These are phyloP conservation scores for Conoideocrella luteorostrata DNA, from an alignment of 2,329 filamentous ascomycete species.

Conservation along the genomic window DNA sequence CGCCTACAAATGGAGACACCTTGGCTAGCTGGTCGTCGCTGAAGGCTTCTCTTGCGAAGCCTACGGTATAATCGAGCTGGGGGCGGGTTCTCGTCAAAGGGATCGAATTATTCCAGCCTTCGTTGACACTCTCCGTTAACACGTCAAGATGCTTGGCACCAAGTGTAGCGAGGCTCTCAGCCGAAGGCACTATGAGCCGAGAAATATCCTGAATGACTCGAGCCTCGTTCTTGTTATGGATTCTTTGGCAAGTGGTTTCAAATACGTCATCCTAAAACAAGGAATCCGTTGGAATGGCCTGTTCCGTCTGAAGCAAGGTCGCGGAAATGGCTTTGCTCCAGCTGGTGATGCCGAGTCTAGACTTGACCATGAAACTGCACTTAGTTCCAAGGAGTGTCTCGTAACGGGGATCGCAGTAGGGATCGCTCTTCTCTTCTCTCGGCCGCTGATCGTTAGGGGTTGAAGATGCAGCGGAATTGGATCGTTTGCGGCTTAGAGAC, in stretches of 20 bases:
- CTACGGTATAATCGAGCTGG: constrained; percentile 38
- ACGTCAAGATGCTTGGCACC: constrained; percentile 22
- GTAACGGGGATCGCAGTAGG: constrained; percentile 30
- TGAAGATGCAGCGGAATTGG: constrained; percentile 7
- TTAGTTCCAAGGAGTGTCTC: constrained; percentile 30
- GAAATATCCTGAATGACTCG: constrained; percentile 32
- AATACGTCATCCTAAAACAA: constrained; percentile 34
- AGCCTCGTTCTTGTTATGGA: constrained; percentile 25
- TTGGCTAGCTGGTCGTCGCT: constrained; percentile 34
- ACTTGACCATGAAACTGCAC: constrained; percentile 33
- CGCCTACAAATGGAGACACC: constrained; percentile 30
- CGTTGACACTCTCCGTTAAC: constrained; percentile 34
- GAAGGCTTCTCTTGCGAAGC: constrained; percentile 36
- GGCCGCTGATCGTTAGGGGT: constrained; percentile 32
- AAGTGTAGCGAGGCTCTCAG: constrained; percentile 24
- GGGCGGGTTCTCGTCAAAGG: constrained; percentile 28
- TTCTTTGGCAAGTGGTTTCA: constrained; percentile 22
- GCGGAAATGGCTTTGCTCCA: constrained; percentile 23
- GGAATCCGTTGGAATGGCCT: constrained; percentile 24
- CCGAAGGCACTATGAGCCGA: constrained; percentile 32
- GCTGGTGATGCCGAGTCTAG: constrained; percentile 22
- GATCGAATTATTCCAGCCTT: constrained; percentile 34
- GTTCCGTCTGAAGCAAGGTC: constrained; percentile 23
- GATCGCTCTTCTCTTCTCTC: constrained; percentile 30
- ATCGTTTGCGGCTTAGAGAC: constrained; percentile 7